A percentile compares a stretch with the other conserved stretches of the same genome.
phyloP scores from a whole-genome alignment of 2,329 filamentous ascomycete species.

The Trichophyton verrucosum region DNA sequence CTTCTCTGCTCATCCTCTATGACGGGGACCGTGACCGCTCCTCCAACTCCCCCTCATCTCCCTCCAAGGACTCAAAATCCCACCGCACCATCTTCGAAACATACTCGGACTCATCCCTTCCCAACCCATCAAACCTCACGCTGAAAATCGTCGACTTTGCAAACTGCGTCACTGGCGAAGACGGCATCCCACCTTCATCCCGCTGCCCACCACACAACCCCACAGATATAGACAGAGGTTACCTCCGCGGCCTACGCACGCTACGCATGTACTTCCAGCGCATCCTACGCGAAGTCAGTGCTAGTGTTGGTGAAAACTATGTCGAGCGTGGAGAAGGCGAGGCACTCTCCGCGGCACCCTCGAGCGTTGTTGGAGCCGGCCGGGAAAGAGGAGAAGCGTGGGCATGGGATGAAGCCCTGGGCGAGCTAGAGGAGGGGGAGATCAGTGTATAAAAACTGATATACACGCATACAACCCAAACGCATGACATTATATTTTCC shows the following conservation, averaged over 20 bases:
- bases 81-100: slow-evolving; percentile 6
- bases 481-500: neutral
- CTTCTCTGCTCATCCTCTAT: slow-evolving; percentile 88
- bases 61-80: slow-evolving; percentile 15
- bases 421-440: slow-evolving; percentile 33
- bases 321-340: slow-evolving; percentile 34
- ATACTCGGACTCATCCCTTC: slow-evolving; percentile 16
- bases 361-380: slow-evolving; percentile 17
- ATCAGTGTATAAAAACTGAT: slow-evolving; percentile 25
- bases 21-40: slow-evolving; percentile 51
- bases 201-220: slow-evolving; percentile 72
- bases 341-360: slow-evolving; percentile 26
- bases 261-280: slow-evolving; percentile 73
- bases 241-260: slow-evolving; percentile 69
- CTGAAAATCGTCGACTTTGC: slow-evolving; percentile 98
- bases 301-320: slow-evolving; percentile 26
- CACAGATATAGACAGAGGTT: slow-evolving; percentile 71
- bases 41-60: slow-evolving; percentile 9
- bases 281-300: slow-evolving; percentile 65
- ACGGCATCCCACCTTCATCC: slow-evolving; percentile 45
- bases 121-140: slow-evolving; percentile 41
- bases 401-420: slow-evolving; percentile 31
- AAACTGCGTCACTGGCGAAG: slow-evolving; percentile 86
- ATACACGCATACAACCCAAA: neutral
- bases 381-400: slow-evolving; percentile 22